phyloP scores from a whole-genome alignment of 208 protist species.

The Wallacemonas sp. region DNA sequence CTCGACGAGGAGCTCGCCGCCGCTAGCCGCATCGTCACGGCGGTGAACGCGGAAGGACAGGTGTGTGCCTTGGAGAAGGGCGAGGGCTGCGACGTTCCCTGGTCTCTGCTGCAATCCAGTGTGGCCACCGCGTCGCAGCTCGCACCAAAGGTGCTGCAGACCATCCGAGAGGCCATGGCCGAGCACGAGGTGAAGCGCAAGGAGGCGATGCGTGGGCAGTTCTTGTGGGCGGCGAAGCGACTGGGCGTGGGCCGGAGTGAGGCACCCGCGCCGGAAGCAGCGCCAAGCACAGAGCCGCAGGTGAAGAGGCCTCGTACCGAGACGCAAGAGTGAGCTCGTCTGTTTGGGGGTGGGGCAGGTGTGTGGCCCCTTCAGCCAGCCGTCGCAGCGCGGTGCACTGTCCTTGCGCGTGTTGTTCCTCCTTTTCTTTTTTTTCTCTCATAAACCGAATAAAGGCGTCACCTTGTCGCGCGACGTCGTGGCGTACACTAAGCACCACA shows the following conservation, averaged over 20 bases:
- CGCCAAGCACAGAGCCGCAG: conserved; percentile 3
- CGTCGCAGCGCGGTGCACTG: background rate
- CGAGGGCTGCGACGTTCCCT: conserved; percentile 63
- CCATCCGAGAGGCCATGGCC: conserved; percentile 67
- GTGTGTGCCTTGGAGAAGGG: conserved; percentile 80
- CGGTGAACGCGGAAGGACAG: conserved; percentile 81
- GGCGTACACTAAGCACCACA: too few species aligned
- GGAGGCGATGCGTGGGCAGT: conserved; percentile 59
- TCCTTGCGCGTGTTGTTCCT: background rate
- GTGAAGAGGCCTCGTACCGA: conserved; percentile 25
- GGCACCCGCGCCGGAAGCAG: background rate
- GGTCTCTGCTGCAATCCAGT: conserved; percentile 42
- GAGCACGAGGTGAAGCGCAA: conserved; percentile 58
- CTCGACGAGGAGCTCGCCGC: conserved; percentile 63
- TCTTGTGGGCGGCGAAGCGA: conserved; percentile 85
- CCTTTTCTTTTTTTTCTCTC: conserved; percentile 2
- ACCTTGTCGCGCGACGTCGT: too few species aligned
- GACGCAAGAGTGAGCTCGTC: background rate
- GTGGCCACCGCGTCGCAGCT: conserved; percentile 45
- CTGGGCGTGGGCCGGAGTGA: conserved; percentile 43
- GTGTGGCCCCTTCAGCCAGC: background rate
- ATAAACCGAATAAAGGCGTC: background rate
- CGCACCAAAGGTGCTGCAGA: conserved; percentile 36
- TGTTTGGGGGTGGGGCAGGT: too few species aligned
- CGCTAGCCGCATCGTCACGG: conserved; percentile 57